Evolutionary conservation across 139 green algal species (phyloP), one percentile per base, ranked within the genome.

Genomic region (Chlorella sp.): DNA sequence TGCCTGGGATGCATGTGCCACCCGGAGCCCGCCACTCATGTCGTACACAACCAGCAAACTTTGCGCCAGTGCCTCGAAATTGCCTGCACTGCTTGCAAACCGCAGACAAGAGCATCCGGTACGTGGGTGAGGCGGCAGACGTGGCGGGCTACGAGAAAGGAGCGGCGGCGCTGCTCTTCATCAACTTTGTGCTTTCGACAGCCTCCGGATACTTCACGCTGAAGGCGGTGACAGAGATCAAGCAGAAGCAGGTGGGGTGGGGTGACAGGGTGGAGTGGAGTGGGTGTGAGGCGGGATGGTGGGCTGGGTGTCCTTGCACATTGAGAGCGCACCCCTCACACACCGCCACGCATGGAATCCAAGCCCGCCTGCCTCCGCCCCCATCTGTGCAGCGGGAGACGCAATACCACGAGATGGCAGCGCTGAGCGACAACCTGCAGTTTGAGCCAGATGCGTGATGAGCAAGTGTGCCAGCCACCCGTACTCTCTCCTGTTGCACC

Each of bases 151-250:
- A 93, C 83, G 92, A 95, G 81, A 91, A 92, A 30, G 76, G 90
- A 0, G 79, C 88, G 16, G 90, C 90, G 0, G 90, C 87, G 15
- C 93, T 96, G 85, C 90, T 95, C 41, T 96, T 96, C 86, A 93
- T 95, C 84, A 92, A 87, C 68, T 94, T 96, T 78, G 6, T 90
- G 38, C 88, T 96, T 26, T 91, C 86, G 5, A 60, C 94, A 34
- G 71, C 82, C 32, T 92, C 91, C 1, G 23, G 18, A 7, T 84
- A 78, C 44, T 84, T 84, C 65, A 95, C 91, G 1, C 86, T 80
- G 32, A 87, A 85, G 7, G 91, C 91, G 0, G 90, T 94, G 55
- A 80, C 87, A 25, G 92, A 90, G 3, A 80, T 95, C 11, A 85
- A 92, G 12, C 91, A 96, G 87, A 92, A 84, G 64, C 79, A 84